These are phyloP conservation scores for Aplosporella prunicola DNA, from an alignment of 2,329 filamentous ascomycete genomes.

Conservation along the genomic window DNA sequence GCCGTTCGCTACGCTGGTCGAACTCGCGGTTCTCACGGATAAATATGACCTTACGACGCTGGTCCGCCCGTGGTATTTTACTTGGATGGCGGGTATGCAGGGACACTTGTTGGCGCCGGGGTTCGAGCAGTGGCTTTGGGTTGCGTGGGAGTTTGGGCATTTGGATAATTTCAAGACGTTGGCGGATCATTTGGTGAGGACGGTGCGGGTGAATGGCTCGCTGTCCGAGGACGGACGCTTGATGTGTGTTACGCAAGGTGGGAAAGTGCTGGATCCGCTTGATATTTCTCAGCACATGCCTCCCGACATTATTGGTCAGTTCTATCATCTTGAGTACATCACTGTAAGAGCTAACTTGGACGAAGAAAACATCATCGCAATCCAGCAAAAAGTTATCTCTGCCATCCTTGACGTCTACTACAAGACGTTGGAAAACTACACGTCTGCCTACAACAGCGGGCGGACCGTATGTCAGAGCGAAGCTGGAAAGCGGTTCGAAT, in stretches of 20 bases:
- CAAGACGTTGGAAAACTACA: background rate
- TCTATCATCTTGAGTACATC: too few species aligned
- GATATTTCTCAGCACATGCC: background rate
- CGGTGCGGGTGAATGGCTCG: constrained; percentile 1
- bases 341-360: background rate
- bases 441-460: background rate
- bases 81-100: constrained; percentile 14
- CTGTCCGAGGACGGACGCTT: background rate
- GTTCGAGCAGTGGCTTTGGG: constrained; percentile 19
- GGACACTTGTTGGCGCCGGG: constrained; percentile 9
- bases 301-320: background rate
- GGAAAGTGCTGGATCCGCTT: background rate
- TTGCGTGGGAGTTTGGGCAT: constrained; percentile 20
- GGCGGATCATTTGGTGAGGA: constrained; percentile 11
- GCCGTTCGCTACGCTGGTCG: constrained; percentile 17
- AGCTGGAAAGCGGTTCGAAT: background rate
- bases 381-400: background rate
- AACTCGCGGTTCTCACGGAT: constrained; percentile 19
- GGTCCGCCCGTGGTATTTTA: constrained; percentile 22
- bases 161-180: constrained; percentile 15
- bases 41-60: constrained; percentile 19
- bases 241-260: background rate
- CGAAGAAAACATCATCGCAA: background rate
- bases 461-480: background rate
- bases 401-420: constrained; percentile 1